Conservation (phyloP, 495 filamentous ascomycete genomes). For the Sabuloglossum arenarium region DNA sequence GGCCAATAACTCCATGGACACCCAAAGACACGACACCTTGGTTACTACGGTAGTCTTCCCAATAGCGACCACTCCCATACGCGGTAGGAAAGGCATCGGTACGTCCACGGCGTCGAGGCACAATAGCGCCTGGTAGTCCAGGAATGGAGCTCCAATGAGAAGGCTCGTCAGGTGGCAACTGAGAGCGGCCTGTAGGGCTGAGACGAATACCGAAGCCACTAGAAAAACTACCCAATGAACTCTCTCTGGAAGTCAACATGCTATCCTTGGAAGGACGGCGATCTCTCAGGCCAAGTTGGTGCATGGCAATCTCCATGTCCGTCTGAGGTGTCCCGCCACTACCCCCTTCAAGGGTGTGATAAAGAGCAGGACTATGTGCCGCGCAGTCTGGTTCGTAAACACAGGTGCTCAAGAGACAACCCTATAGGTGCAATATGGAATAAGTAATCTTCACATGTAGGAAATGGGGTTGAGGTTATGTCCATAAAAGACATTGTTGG, state of each 20-base stretch:
- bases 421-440: conserved; percentile 2
- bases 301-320: not conserved
- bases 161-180: not conserved
- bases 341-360: not conserved
- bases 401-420: conserved; percentile 8
- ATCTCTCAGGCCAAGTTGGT: not conserved
- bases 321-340: not conserved
- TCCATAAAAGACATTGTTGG: not conserved
- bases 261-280: not conserved
- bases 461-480: not conserved
- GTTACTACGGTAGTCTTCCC: not conserved
- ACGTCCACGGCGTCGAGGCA: not conserved
- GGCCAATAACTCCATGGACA: conserved; percentile 15
- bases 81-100: not conserved
- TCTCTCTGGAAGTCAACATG: not conserved
- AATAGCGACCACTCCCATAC: not conserved
- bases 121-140: conserved; percentile 4
- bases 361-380: not conserved
- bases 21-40: not conserved
- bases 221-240: not conserved
- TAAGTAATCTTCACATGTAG: conserved; percentile 1
- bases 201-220: conserved; percentile 1
- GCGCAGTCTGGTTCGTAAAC: not conserved
- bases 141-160: not conserved
- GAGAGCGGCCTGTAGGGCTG: conserved; percentile 2